Conservation (phyloP, 2,329 filamentous ascomycete genomes). For the Neofusicoccum sp. region DNA sequence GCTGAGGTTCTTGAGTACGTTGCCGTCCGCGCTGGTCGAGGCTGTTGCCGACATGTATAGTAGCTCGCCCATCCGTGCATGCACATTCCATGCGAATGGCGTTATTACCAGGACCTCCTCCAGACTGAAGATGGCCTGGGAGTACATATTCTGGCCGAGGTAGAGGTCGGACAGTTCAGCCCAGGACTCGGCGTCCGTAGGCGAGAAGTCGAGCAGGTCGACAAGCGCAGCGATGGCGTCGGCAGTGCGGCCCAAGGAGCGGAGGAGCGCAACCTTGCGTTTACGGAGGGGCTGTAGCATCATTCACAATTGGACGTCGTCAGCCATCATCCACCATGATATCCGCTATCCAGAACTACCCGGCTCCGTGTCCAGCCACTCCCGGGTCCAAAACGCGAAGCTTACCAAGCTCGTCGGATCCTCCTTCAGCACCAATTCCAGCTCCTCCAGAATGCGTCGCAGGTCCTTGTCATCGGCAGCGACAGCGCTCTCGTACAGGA, state of each 20-base stretch:
- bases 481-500: constrained; percentile 81
- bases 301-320: constrained; percentile 32
- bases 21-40: constrained; percentile 40
- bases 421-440: constrained; percentile 72
- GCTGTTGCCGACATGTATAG: constrained; percentile 66
- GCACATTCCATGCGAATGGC: constrained; percentile 96
- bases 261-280: constrained; percentile 77
- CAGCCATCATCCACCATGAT: constrained; percentile 18
- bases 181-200: constrained; percentile 93
- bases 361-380: not conserved
- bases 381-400: constrained; percentile 23
- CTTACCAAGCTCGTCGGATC: constrained; percentile 80
- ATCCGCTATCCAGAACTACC: too few species aligned
- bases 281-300: constrained; percentile 74
- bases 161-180: constrained; percentile 89
- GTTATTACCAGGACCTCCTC: constrained; percentile 87
- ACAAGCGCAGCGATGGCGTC: constrained; percentile 78
- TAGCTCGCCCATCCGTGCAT: constrained; percentile 84
- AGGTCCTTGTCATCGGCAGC: constrained; percentile 68
- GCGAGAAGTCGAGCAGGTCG: constrained; percentile 76
- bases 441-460: constrained; percentile 71
- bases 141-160: constrained; percentile 72
- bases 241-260: constrained; percentile 67
- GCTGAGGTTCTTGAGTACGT: constrained; percentile 56
- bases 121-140: constrained; percentile 82